phyloP scores from a whole-genome alignment of 2,329 filamentous ascomycete species.

The Apiospora pterosperma region DNA sequence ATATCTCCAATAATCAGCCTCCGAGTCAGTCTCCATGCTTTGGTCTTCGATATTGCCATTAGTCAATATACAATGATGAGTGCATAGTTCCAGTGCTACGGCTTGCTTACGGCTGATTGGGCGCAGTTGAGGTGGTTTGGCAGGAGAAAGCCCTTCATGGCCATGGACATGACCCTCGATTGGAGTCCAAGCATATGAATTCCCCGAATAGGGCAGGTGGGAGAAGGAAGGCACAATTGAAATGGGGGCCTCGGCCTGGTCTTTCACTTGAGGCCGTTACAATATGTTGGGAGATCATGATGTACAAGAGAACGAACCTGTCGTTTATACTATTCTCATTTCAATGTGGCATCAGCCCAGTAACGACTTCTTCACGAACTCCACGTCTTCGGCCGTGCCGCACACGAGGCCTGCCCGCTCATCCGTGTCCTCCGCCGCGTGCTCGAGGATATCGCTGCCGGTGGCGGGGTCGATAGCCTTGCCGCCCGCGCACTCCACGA shows the following conservation, averaged over 20 bases:
- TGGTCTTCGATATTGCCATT: neutral
- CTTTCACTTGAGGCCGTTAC: neutral
- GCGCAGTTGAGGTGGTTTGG: neutral
- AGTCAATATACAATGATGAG: neutral
- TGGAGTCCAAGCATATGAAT: too few species aligned
- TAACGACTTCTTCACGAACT: conserved; percentile 22
- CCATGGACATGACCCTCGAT: too few species aligned
- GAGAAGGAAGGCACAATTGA: too few species aligned
- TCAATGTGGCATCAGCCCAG: neutral
- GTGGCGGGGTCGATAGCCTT: conserved; percentile 47
- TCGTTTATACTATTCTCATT: neutral
- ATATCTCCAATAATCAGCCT: neutral
- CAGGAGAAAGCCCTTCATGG: neutral
- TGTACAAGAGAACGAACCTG: neutral
- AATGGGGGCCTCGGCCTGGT: too few species aligned
- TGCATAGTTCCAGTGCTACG: too few species aligned
- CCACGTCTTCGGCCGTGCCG: conserved; percentile 48
- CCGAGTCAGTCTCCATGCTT: neutral
- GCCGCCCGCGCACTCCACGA: conserved; percentile 59
- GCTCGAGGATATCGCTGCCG: conserved; percentile 39
- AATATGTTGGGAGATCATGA: neutral
- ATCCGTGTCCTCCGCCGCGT: conserved; percentile 36
- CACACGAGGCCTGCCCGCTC: conserved; percentile 49
- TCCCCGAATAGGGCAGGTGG: too few species aligned
- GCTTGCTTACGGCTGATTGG: neutral